Base-by-base conservation (phyloP, 2,329 filamentous ascomycete species). In the Fusarium scirpi region DNA sequence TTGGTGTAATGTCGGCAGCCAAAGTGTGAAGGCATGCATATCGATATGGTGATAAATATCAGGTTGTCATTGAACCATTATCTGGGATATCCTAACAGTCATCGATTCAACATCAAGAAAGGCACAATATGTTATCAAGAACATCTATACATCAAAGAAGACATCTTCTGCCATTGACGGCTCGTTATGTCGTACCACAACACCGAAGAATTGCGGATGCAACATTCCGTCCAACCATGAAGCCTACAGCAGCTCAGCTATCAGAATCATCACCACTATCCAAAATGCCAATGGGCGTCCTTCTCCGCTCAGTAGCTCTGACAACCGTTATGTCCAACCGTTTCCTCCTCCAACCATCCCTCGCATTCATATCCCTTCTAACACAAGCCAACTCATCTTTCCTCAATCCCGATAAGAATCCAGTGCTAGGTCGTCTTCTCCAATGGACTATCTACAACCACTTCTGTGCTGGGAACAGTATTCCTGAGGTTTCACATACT, bases 401-500 rank as follows among this genome's bases (percentile, higher is more conserved):
- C 3, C 75, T 85, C 32, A 83, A 85, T 67, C 83, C 85, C 1
- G 83, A 86, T 55, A 80, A 78, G 29, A 78, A 78, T 29, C 73
- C 71, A 1, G 10, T 76, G 1, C 62, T 78, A 18, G 86, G 86
- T 70, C 79, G 79, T 2, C 20, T 86, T 6, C 73, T 87, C 13
- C 80, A 83, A 45, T 76, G 80, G 51, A 73, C 84, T 6, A 79
- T 88, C 18, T 88, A 88, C 70, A 82, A 86, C 62, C 86, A 88
- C 48, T 88, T 88, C 76, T 88, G 86, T 65, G 86, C 86, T 0
- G 86, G 86, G 1, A 82, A 82, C 29, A 86, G 83, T 55, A 79
- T 81, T 43, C 57, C 62, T 2, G 85, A 87, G 58, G 84, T 87
- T 3, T 78, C 80, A 32, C 76, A 76, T 8, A 85, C 82, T 0